Conservation (phyloP, 495 filamentous ascomycete species). For the Copromyces sp. region DNA sequence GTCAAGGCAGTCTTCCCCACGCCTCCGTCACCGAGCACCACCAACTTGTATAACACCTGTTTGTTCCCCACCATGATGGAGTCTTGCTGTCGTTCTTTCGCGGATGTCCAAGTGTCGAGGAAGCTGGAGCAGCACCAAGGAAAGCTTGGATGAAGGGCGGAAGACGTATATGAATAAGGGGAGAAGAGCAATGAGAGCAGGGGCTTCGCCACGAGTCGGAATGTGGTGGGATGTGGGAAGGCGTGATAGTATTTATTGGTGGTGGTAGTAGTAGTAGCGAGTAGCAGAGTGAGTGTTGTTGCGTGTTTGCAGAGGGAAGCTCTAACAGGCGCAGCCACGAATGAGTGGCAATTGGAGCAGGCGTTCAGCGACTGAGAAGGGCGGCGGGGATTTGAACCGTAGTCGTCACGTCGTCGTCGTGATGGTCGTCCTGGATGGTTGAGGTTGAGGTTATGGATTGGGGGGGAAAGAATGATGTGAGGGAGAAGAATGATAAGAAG, state of each 20-base stretch:
- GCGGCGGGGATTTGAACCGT: not conserved
- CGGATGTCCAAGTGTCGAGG: slow-evolving; percentile 6
- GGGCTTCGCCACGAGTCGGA: not conserved
- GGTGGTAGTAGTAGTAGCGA: not conserved
- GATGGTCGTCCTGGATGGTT: not conserved
- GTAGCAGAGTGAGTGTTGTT: not conserved
- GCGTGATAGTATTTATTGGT: not conserved
- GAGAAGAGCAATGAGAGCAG: not conserved
- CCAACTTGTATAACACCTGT: slow-evolving; percentile 98
- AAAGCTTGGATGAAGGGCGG: slow-evolving; percentile 7
- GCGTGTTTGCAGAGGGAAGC: not conserved
- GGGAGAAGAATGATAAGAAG: not conserved
- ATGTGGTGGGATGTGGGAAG: not conserved
- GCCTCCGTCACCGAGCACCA: slow-evolving; percentile 72
- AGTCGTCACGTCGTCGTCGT: not conserved
- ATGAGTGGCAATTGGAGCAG: not conserved
- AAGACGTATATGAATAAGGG: not conserved
- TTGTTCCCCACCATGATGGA: slow-evolving; percentile 46
- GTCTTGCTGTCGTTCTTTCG: slow-evolving; percentile 1
- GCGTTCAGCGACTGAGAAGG: not conserved
- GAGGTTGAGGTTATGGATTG: not conserved
- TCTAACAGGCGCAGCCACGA: not conserved
- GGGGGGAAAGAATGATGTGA: not conserved
- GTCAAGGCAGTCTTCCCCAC: slow-evolving; percentile 97
- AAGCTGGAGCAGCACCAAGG: not conserved